phyloP scores from a whole-genome alignment of 2,329 filamentous ascomycete species.

The Talaromyces rugulosus region DNA sequence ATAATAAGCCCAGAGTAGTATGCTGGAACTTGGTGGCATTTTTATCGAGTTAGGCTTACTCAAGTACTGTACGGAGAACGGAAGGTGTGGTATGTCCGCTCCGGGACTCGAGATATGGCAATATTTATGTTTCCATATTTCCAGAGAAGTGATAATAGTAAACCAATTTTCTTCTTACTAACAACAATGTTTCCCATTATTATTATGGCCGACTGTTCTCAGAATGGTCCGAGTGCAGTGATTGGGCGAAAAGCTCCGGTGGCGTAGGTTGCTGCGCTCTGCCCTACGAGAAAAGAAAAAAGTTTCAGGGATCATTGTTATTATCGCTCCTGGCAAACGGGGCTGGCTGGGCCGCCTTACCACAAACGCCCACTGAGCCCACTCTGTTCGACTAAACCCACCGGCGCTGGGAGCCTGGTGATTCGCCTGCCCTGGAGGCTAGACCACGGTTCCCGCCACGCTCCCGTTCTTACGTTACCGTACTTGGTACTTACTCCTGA shows the following conservation, averaged over 20 bases:
- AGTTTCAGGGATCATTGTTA: too few species aligned
- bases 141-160: too few species aligned
- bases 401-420: not conserved
- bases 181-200: too few species aligned
- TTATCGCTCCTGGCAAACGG: too few species aligned
- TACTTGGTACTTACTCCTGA: not conserved
- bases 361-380: not conserved
- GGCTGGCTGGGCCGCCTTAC: not conserved
- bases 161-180: too few species aligned
- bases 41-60: not conserved
- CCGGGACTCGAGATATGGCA: not conserved
- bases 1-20: not conserved
- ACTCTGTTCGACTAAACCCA: too few species aligned
- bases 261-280: not conserved
- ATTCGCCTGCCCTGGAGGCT: not conserved
- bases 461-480: not conserved
- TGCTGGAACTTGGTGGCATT: not conserved
- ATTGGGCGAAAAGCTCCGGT: not conserved
- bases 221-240: not conserved
- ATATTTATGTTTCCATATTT: too few species aligned
- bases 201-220: too few species aligned
- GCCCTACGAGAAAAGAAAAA: not conserved
- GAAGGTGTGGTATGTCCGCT: not conserved
- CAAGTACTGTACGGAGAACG: not conserved
- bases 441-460: not conserved